Base-by-base conservation (phyloP, 129 eudicot genomes). In the Flaveria linearis region DNA sequence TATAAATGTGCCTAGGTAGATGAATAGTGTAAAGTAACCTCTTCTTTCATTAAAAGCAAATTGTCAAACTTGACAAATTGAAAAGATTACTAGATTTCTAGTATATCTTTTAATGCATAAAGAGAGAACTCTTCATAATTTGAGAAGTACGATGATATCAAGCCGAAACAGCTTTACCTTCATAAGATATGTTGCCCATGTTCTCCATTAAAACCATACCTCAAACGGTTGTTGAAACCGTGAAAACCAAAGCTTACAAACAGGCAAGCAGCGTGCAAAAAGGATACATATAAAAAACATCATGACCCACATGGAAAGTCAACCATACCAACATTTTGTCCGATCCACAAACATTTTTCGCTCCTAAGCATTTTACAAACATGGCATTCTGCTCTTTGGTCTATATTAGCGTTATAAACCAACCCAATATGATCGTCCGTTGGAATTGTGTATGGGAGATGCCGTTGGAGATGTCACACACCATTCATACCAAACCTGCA, bases 401-500 rank as follows among this genome's bases (percentile, higher is more conserved):
- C 64, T 13, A 14, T 1, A 15, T 69, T 70, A 9, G 18, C 68
- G 68, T 67, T 81, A 95, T 8, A 95, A 86, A 41, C 99, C 99
- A 68, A 95, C 97, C 99, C 97, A 95, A 81, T 95, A 91, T 11
- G 99, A 95, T 18, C 97, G 89, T 8, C 99, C 97, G 17, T 87
- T 95, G 53, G 86, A 82, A 87, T 95, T 95, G 82, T 95, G 99
- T 30, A 95, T 68, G 7, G 99, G 89, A 50, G 95, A 86, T 49
- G 86, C 60, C 0, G 69, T 73, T 4, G 97, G 97, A 52, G 96
- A 86, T 9, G 89, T 82, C 78, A 91, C 94, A 76, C 89, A 87
- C 99, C 99, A 91, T 69, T 95, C 99, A 13, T 95, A 95, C 99
- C 99, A 95, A 71, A 95, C 99, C 99, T 95, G 81, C 72, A 78